Percentiles rank a stretch among this genome's conserved stretches.
phyloP scores from a whole-genome alignment of 2,329 filamentous ascomycete genomes.

The Exophiala oligosperma region DNA sequence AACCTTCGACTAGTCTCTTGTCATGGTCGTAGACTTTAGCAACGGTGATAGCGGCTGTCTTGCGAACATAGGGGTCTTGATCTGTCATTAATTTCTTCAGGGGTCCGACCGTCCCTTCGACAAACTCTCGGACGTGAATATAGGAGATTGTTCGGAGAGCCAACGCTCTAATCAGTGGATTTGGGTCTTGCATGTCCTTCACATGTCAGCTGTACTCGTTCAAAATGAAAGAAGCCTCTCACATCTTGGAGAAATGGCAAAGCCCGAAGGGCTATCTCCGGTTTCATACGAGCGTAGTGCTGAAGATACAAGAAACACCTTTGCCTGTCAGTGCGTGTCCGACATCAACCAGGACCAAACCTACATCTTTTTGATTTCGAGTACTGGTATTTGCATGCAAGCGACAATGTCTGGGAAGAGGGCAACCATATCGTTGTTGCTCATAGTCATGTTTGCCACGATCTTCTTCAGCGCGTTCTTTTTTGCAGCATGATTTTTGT shows the following conservation, averaged over 20 bases:
- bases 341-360: conserved; percentile 16
- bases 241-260: conserved; percentile 83
- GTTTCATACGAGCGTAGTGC: conserved; percentile 93
- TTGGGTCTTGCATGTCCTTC: conserved; percentile 89
- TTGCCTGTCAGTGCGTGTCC: background rate
- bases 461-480: conserved; percentile 99
- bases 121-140: conserved; percentile 93
- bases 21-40: conserved; percentile 98
- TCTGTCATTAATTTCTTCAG: conserved; percentile 83
- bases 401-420: conserved; percentile 92
- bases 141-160: conserved; percentile 96
- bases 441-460: conserved; percentile 99
- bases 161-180: conserved; percentile 87
- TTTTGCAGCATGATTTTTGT: conserved; percentile 92
- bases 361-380: conserved; percentile 99
- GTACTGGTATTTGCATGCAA: conserved; percentile 90
- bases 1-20: conserved; percentile 80
- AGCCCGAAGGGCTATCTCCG: conserved; percentile 90
- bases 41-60: conserved; percentile 93
- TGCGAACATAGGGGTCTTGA: conserved; percentile 90
- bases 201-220: conserved; percentile 6
- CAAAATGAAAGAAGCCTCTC: conserved; percentile 32
- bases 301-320: conserved; percentile 98
- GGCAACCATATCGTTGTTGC: conserved; percentile 99
- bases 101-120: conserved; percentile 82